Evolutionary conservation across 495 filamentous ascomycete genomes (phyloP).

Genomic region (Talaromyces trachyspermus): DNA sequence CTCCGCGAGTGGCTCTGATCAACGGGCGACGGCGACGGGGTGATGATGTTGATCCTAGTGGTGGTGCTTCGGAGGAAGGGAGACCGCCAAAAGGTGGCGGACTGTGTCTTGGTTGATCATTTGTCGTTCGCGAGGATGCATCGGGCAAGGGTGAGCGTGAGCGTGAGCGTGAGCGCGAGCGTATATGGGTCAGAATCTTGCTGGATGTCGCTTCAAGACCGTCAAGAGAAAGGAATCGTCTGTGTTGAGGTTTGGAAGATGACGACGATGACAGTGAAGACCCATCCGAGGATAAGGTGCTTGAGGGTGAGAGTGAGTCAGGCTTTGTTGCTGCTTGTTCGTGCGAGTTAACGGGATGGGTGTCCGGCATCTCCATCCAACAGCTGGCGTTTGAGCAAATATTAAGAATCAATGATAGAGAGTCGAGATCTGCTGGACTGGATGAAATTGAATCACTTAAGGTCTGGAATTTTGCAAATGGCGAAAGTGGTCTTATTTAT

Average conservation of each 20-base stretch:
- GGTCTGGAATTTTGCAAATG: too few relatives aligned
- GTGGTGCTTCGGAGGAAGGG: background rate
- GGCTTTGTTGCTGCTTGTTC: slow-evolving; percentile 1
- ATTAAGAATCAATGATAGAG: too few relatives aligned
- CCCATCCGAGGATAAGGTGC: background rate
- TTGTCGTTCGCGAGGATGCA: background rate
- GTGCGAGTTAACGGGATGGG: slow-evolving; percentile 2
- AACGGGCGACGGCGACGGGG: background rate
- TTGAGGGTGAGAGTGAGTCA: slow-evolving; percentile 1
- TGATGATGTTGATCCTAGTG: too few relatives aligned
- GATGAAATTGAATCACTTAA: too few relatives aligned
- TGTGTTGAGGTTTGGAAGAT: background rate
- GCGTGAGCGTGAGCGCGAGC: slow-evolving; percentile 3
- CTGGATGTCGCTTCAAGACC: background rate
- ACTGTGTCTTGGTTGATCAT: slow-evolving; percentile 1
- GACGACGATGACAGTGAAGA: slow-evolving; percentile 1
- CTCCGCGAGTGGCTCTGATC: background rate
- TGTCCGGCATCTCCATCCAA: slow-evolving; percentile 9
- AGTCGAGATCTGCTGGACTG: too few relatives aligned
- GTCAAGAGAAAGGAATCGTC: slow-evolving; percentile 3
- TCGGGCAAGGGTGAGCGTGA: slow-evolving; percentile 1
- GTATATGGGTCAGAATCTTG: slow-evolving; percentile 1
- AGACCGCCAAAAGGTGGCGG: background rate
- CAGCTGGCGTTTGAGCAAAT: background rate
- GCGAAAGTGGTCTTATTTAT: too few relatives aligned